phyloP scores from a whole-genome alignment of 2,329 filamentous ascomycete species.

The Aspergillus aculeatinus region DNA sequence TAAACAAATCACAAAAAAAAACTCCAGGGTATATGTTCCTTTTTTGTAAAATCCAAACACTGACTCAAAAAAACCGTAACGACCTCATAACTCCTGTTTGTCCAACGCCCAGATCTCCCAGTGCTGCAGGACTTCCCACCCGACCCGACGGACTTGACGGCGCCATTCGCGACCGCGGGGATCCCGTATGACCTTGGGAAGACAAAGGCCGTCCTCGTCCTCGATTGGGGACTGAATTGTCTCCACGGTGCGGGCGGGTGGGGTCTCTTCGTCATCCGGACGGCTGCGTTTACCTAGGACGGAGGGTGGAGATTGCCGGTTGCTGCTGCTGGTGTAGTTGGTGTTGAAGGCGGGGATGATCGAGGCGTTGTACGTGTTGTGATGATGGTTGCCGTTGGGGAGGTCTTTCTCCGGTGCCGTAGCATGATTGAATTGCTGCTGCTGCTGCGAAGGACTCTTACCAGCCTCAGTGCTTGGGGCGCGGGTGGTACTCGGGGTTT shows the following conservation, averaged over 20 bases:
- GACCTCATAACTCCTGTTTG: slow-evolving; percentile 36
- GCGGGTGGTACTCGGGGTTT: slow-evolving; percentile 17
- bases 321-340: neutral
- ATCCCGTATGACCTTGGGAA: slow-evolving; percentile 13
- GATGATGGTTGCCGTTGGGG: neutral
- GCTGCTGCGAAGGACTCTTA: slow-evolving; percentile 6
- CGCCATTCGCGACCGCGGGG: slow-evolving; percentile 29
- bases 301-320: slow-evolving; percentile 5
- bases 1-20: neutral
- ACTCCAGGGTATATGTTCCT: slow-evolving; percentile 1
- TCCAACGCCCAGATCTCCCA: slow-evolving; percentile 49
- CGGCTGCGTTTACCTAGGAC: slow-evolving; percentile 23
- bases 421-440: neutral
- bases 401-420: neutral
- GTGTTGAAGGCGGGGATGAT: neutral
- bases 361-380: slow-evolving; percentile 2
- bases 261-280: neutral
- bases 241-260: neutral
- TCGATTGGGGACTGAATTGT: neutral
- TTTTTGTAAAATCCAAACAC: neutral
- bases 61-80: neutral
- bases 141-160: slow-evolving; percentile 36
- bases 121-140: slow-evolving; percentile 42
- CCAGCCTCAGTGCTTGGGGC: slow-evolving; percentile 12
- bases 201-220: neutral